These are phyloP conservation scores for Fraxinus sp. DNA, from an alignment of 305 asterid species.

Conservation along the genomic window DNA sequence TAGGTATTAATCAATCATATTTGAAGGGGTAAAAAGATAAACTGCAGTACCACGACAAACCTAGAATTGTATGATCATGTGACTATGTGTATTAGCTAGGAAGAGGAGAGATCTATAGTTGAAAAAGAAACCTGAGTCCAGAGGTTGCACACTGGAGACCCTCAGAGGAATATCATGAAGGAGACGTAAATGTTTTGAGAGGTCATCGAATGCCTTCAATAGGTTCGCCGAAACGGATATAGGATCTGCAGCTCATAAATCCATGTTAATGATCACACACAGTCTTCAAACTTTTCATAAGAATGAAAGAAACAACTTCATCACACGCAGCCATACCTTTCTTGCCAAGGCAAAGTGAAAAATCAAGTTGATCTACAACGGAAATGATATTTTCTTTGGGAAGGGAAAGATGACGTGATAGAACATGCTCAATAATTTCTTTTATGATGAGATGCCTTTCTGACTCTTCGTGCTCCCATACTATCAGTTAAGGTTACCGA, in stretches of 20 bases:
- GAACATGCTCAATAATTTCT: slow-evolving; percentile 72
- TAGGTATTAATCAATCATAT: background rate
- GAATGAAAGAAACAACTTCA: slow-evolving; percentile 6
- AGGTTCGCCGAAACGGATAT: slow-evolving; percentile 59
- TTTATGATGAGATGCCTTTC: slow-evolving; percentile 80
- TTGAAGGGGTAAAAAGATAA: background rate
- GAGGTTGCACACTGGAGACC: slow-evolving; percentile 91
- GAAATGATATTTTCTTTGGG: slow-evolving; percentile 57
- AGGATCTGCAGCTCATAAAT: slow-evolving; percentile 60
- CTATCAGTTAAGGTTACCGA: slow-evolving; percentile 39
- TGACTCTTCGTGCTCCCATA: slow-evolving; percentile 82
- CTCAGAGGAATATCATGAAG: slow-evolving; percentile 79
- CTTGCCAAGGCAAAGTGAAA: slow-evolving; percentile 62
- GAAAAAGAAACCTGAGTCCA: slow-evolving; percentile 70
- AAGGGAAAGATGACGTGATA: slow-evolving; percentile 78
- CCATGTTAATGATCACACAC: slow-evolving; percentile 15
- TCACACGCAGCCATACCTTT: slow-evolving; percentile 43
- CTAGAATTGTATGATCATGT: slow-evolving; percentile 19
- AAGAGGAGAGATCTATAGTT: background rate
- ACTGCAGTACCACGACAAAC: background rate
- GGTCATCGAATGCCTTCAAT: slow-evolving; percentile 73
- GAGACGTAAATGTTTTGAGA: slow-evolving; percentile 79
- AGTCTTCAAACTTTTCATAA: background rate
- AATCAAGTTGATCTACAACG: slow-evolving; percentile 88
- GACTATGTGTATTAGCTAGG: slow-evolving; percentile 8